Percentiles rank a stretch among this genome's conserved stretches.
Conservation (phyloP, 768 basidiomycete species). For the Steccherinum ochraceum region DNA sequence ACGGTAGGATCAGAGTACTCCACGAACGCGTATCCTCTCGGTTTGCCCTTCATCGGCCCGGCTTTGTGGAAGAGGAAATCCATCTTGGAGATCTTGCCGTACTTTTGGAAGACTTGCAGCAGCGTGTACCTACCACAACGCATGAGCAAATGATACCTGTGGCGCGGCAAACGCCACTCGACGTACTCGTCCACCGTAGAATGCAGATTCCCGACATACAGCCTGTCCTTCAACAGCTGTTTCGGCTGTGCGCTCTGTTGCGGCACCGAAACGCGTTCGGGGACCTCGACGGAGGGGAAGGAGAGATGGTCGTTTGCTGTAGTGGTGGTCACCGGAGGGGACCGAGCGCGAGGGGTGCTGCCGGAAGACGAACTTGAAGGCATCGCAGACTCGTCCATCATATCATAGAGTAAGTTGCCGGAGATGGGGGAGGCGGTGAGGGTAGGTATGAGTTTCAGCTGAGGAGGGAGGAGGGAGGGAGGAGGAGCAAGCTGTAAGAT, state of each 20-base stretch:
- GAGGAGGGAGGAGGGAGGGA: too few relatives aligned
- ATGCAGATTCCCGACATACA: slow-evolving; percentile 89
- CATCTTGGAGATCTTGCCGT: slow-evolving; percentile 86
- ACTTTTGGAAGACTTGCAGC: slow-evolving; percentile 85
- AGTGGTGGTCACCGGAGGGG: not conserved
- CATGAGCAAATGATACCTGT: slow-evolving; percentile 10
- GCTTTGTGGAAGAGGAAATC: slow-evolving; percentile 96
- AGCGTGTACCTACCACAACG: slow-evolving; percentile 64
- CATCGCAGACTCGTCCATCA: too few relatives aligned
- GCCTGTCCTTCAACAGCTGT: slow-evolving; percentile 54
- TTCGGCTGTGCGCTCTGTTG: slow-evolving; percentile 15
- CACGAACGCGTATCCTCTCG: slow-evolving; percentile 92
- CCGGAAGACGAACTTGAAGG: too few relatives aligned
- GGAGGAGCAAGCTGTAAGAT: too few relatives aligned
- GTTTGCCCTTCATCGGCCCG: slow-evolving; percentile 84
- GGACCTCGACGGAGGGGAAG: slow-evolving; percentile 18
- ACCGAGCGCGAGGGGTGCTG: too few relatives aligned
- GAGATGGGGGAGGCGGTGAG: too few relatives aligned
- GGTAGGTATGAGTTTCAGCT: too few relatives aligned
- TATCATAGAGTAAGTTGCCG: too few relatives aligned
- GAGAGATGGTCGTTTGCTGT: slow-evolving; percentile 15
- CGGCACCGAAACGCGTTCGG: slow-evolving; percentile 10
- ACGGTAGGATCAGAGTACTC: slow-evolving; percentile 80
- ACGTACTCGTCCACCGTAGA: slow-evolving; percentile 81
- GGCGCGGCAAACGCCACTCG: slow-evolving; percentile 15